Conservation (phyloP, 2,329 filamentous ascomycete genomes). For the Cladobotryum protrusum region DNA sequence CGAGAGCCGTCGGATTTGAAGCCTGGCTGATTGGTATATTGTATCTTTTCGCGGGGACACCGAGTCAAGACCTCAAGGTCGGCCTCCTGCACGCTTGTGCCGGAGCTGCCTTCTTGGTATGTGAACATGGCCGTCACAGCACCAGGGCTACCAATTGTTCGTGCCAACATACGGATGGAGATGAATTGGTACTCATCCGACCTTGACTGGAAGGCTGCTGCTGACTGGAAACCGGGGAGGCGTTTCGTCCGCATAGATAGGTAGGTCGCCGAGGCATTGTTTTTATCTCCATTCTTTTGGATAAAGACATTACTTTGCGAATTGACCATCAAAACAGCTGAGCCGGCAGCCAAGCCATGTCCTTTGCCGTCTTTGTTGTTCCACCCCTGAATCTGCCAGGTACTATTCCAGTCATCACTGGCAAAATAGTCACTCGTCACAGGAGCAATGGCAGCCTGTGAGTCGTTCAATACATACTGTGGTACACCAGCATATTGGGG, state of each 20-base stretch:
- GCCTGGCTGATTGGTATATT: conserved; percentile 57
- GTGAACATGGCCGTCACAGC: conserved; percentile 50
- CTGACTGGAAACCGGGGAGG: conserved; percentile 37
- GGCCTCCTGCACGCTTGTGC: conserved; percentile 39
- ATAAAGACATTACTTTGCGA: conserved; percentile 42
- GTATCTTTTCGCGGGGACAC: conserved; percentile 37
- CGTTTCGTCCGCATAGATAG: conserved; percentile 43
- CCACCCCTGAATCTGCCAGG: conserved; percentile 37
- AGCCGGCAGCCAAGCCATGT: conserved; percentile 20
- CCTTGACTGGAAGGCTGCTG: conserved; percentile 41
- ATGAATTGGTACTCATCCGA: conserved; percentile 22
- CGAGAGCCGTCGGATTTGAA: conserved; percentile 39
- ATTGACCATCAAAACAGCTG: conserved; percentile 32
- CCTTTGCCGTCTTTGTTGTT: conserved; percentile 32
- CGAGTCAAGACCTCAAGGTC: conserved; percentile 48
- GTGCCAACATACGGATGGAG: conserved; percentile 44
- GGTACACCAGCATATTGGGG: conserved; percentile 33
- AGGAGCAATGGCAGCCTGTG: conserved; percentile 22
- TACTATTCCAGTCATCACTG: conserved; percentile 27
- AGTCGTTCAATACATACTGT: conserved; percentile 21
- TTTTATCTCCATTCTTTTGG: conserved; percentile 33
- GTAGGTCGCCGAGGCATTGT: conserved; percentile 32
- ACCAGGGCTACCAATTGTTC: conserved; percentile 41
- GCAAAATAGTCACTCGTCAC: conserved; percentile 35
- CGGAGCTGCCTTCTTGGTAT: conserved; percentile 34